These are phyloP conservation scores for Alternaria dauci DNA, from an alignment of 2,329 filamentous ascomycete genomes.

Conservation along the genomic window DNA sequence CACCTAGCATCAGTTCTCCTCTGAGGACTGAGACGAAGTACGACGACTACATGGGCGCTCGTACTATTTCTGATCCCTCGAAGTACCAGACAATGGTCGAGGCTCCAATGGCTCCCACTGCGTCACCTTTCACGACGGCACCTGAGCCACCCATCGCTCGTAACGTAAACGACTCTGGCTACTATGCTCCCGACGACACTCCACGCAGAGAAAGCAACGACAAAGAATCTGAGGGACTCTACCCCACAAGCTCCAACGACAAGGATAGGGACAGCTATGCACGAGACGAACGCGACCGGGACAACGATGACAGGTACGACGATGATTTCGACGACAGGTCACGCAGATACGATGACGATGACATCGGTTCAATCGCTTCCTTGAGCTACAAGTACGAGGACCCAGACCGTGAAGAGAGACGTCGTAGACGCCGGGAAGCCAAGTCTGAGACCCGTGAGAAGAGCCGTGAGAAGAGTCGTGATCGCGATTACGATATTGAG, in stretches of 20 bases:
- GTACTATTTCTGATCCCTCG: conserved; percentile 9
- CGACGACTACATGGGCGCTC: conserved; percentile 53
- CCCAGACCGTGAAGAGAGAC: conserved; percentile 42
- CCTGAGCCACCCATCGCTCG: conserved; percentile 26
- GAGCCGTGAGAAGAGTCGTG: conserved; percentile 50
- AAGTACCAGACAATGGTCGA: conserved; percentile 28
- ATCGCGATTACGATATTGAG: conserved; percentile 45
- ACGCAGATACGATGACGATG: conserved; percentile 27
- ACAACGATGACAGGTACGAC: conserved; percentile 20
- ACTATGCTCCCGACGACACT: conserved; percentile 45
- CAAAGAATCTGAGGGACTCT: conserved; percentile 48
- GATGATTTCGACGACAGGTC: conserved; percentile 22
- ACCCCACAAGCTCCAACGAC: conserved; percentile 45
- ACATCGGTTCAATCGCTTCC: conserved; percentile 34
- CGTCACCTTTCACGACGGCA: conserved; percentile 22
- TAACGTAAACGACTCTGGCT: conserved; percentile 43
- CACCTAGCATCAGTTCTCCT: conserved; percentile 54
- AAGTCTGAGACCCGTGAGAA: conserved; percentile 39
- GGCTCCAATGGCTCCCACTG: conserved; percentile 25
- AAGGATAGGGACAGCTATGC: conserved; percentile 33
- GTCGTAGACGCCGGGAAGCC: conserved; percentile 33
- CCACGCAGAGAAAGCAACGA: conserved; percentile 27
- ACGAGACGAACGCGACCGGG: conserved; percentile 23
- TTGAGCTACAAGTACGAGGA: conserved; percentile 40
- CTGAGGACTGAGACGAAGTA: conserved; percentile 56